Conservation (phyloP, 2,329 filamentous ascomycete genomes). For the Arthrocladium fulminans region DNA sequence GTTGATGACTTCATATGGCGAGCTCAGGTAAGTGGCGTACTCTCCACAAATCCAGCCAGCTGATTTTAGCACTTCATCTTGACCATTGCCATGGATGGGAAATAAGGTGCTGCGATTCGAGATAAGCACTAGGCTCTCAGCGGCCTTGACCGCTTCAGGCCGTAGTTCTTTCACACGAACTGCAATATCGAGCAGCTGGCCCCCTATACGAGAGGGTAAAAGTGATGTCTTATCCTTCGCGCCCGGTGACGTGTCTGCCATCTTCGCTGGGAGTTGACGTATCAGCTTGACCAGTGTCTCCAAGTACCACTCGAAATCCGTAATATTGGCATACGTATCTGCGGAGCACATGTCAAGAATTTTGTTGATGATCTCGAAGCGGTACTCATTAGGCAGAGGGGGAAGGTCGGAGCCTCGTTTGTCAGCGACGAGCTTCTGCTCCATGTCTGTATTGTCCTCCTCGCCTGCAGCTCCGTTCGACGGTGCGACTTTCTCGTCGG, state of each 20-base stretch:
- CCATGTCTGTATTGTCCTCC: slow-evolving; percentile 42
- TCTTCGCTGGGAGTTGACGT: slow-evolving; percentile 16
- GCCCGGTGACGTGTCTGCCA: slow-evolving; percentile 1
- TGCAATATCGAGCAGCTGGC: slow-evolving; percentile 79
- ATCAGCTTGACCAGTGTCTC: slow-evolving; percentile 75
- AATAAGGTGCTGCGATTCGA: slow-evolving; percentile 53
- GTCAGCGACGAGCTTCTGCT: slow-evolving; percentile 47
- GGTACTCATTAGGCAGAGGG: slow-evolving; percentile 77
- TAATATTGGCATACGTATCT: slow-evolving; percentile 75
- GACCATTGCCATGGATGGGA: slow-evolving; percentile 41
- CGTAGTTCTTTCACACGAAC: slow-evolving; percentile 84
- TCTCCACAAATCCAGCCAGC: slow-evolving; percentile 83
- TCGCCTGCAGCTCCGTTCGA: slow-evolving; percentile 28
- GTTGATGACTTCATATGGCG: slow-evolving; percentile 63
- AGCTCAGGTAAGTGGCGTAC: slow-evolving; percentile 63
- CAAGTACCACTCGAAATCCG: slow-evolving; percentile 97
- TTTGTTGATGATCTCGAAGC: slow-evolving; percentile 67
- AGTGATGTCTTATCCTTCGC: slow-evolving; percentile 6
- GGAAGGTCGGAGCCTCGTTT: slow-evolving; percentile 43
- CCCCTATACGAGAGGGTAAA: slow-evolving; percentile 52
- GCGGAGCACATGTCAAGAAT: slow-evolving; percentile 84
- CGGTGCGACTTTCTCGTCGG: slow-evolving; percentile 44
- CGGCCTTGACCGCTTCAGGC: slow-evolving; percentile 68
- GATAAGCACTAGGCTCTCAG: slow-evolving; percentile 60
- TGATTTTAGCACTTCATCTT: slow-evolving; percentile 60